Evolutionary conservation across 441 rosid species (phyloP).

Genomic region (Capsella rubella): DNA sequence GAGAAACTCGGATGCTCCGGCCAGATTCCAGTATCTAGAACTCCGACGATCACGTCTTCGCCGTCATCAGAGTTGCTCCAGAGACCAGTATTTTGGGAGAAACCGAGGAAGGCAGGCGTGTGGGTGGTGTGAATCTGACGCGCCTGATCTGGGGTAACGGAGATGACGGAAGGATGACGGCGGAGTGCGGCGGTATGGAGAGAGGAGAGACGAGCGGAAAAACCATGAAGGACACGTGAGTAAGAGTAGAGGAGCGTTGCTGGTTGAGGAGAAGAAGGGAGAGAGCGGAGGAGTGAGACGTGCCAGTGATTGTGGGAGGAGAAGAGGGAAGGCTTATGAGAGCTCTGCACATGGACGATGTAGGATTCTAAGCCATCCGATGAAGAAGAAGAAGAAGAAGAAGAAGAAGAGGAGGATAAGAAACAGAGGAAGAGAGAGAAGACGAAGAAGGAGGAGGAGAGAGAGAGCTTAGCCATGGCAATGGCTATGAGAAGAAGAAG

Average conservation of each 20-base stretch:
- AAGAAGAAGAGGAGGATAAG: conserved; percentile 24
- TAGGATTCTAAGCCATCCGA: conserved; percentile 49
- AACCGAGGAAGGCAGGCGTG: conserved; percentile 74
- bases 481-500: conserved; percentile 25
- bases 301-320: conserved; percentile 64
- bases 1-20: conserved; percentile 75
- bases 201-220: conserved; percentile 71
- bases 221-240: conserved; percentile 59
- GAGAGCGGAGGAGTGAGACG: conserved; percentile 59
- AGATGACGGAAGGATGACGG: conserved; percentile 58
- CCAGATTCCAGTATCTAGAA: conserved; percentile 89
- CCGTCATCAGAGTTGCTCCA: conserved; percentile 75
- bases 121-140: conserved; percentile 84
- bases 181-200: conserved; percentile 56
- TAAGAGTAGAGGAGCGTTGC: conserved; percentile 70
- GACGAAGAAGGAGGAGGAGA: conserved; percentile 40
- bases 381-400: conserved; percentile 36
- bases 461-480: conserved; percentile 56
- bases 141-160: conserved; percentile 68
- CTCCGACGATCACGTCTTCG: conserved; percentile 73
- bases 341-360: conserved; percentile 67
- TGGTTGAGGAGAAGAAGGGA: conserved; percentile 57
- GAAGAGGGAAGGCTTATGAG: conserved; percentile 69
- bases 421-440: conserved; percentile 40
- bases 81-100: conserved; percentile 62